Evolutionary conservation across 192 early-diverging fungal genomes (phyloP).

Genomic region (Coemansia pectinata): DNA sequence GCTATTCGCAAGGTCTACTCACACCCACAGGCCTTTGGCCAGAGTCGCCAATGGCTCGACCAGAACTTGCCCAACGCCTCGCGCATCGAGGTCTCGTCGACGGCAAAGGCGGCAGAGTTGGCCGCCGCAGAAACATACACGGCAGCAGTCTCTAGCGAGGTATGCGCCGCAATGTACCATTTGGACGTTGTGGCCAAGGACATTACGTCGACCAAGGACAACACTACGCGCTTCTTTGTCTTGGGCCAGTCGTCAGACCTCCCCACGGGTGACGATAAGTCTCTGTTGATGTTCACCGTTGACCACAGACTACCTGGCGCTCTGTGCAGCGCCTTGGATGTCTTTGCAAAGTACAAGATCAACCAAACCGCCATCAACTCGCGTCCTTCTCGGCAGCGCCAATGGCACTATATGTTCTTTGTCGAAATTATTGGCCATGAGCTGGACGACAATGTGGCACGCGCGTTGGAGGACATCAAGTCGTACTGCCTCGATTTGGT

Average conservation of each 20-base stretch:
- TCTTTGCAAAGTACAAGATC: constrained; percentile 78
- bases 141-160: constrained; percentile 79
- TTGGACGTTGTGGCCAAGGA: constrained; percentile 73
- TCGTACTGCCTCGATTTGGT: constrained; percentile 71
- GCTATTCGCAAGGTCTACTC: constrained; percentile 79
- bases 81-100: constrained; percentile 76
- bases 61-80: constrained; percentile 71
- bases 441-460: constrained; percentile 63
- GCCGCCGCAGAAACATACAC: constrained; percentile 73
- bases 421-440: constrained; percentile 86
- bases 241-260: constrained; percentile 67
- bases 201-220: constrained; percentile 81
- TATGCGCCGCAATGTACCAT: constrained; percentile 78
- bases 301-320: constrained; percentile 88
- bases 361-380: constrained; percentile 93
- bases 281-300: constrained; percentile 85
- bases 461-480: constrained; percentile 70
- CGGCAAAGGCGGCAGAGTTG: constrained; percentile 85
- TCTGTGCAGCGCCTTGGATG: constrained; percentile 77
- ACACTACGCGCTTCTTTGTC: constrained; percentile 93
- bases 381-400: constrained; percentile 72
- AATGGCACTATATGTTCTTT: constrained; percentile 96
- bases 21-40: constrained; percentile 78
- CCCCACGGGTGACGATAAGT: constrained; percentile 73
- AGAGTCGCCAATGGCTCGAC: constrained; percentile 75